Evolutionary conservation across 2,329 filamentous ascomycete genomes (phyloP), one percentile per base, ranked within the genome.

Genomic region (Pseudohalonectria lignicola): DNA sequence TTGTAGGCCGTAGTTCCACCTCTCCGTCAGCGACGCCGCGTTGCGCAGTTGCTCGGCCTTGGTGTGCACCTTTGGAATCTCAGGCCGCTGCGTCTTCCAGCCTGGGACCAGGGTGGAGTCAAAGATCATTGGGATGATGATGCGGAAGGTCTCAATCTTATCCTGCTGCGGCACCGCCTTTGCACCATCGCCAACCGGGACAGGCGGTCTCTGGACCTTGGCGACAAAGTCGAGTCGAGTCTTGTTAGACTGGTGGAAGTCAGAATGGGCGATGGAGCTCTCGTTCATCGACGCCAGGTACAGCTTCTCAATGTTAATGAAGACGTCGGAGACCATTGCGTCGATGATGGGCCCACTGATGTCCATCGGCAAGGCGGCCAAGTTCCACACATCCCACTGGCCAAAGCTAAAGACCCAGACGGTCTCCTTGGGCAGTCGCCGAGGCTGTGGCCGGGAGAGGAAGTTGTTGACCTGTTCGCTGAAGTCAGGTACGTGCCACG

Each of bases 21-120:
- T 53, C 8, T 49, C 49, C 1, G 69, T 69, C 30, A 78, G 49
- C 35, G 63, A 61, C 2, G 65, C 63, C 2, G 71, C 70, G 42
- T 74, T 75, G 41, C 68, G 69, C 47, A 72, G 56, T 44, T 76
- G 66, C 44, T 74, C 70, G 2, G 65, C 60, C 28, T 60, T 59
- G 12, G 56, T 63, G 45, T 71, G 68, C 10, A 67, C 67, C 12
- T 41, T 45, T 2, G 66, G 59, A 2, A 69, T 62, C 2, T 49
- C 38, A 0, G 62, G 61, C 3, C 72, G 62, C 9, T 55, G 54
- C 4, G 50, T 50, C 6, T 60, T 51, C 66, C 73, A 78, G 2
- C 67, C 72, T 0, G 74, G 73, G 0, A 67, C 56, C 1, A 77
- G 50, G 0, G 71, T 68, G 3, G 72, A 61, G 46, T 77, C 74